Evolutionary conservation across 2,329 filamentous ascomycete species (phyloP).

Genomic region (Aspergillus novoparasiticus): DNA sequence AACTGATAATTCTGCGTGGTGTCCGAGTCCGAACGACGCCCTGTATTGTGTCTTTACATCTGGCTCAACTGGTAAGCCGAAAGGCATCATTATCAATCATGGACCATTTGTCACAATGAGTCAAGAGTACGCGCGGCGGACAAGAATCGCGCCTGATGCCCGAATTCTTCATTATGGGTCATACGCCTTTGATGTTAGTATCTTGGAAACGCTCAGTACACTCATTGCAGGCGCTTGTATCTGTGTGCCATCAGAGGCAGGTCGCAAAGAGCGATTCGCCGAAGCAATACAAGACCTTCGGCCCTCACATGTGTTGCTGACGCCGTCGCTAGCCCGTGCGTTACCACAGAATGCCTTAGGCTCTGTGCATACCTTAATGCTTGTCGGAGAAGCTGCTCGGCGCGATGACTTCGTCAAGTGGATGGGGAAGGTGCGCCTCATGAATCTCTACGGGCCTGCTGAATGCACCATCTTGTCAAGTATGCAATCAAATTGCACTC

Average conservation of each 20-base stretch:
- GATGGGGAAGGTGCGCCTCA: neutral
- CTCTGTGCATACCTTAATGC: neutral
- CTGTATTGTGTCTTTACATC: neutral
- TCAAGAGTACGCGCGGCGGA: neutral
- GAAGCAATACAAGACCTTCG: neutral
- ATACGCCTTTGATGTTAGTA: constrained; percentile 4
- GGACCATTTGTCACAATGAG: no score
- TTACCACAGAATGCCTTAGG: neutral
- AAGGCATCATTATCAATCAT: neutral
- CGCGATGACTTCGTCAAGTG: neutral
- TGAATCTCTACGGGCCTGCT: neutral
- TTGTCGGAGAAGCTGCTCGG: neutral
- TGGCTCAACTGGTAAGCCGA: neutral
- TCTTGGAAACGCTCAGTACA: constrained; percentile 6
- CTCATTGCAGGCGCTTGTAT: constrained; percentile 5
- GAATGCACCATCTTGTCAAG: neutral
- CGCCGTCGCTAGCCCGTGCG: neutral
- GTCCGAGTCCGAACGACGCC: neutral
- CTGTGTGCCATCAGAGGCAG: constrained; percentile 4
- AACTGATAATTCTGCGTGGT: neutral
- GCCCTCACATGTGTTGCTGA: neutral
- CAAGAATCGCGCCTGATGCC: neutral
- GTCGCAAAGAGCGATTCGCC: neutral
- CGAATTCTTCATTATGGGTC: neutral
- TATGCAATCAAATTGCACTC: neutral